Conservation (phyloP, 1,284 basidiomycete genomes). For the Mycosarcoma maydis region DNA sequence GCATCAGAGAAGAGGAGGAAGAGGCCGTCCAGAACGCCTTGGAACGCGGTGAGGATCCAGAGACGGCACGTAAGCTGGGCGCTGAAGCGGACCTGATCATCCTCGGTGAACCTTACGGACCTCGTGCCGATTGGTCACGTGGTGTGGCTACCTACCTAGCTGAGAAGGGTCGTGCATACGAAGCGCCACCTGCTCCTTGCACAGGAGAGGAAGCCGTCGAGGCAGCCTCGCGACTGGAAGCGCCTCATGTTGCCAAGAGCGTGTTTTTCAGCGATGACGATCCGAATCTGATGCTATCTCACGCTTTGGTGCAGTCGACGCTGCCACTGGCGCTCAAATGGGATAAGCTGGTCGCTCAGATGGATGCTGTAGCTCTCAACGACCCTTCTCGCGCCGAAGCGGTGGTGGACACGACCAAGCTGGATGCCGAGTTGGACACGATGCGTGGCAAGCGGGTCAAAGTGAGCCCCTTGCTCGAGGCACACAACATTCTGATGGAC, state of each 20-base stretch:
- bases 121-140: conserved; percentile 56
- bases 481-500: conserved; percentile 58
- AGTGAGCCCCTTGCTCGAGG: conserved; percentile 35
- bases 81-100: conserved; percentile 65
- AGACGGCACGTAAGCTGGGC: conserved; percentile 58
- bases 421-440: conserved; percentile 41
- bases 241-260: conserved; percentile 27
- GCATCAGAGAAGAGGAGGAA: conserved; percentile 51
- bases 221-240: conserved; percentile 5
- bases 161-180: conserved; percentile 57
- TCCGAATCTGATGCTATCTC: conserved; percentile 61
- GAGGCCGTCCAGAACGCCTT: conserved; percentile 58
- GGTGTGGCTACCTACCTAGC: conserved; percentile 63
- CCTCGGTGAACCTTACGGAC: conserved; percentile 62
- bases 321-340: conserved; percentile 56
- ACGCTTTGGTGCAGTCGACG: conserved; percentile 61
- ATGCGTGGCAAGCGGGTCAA: conserved; percentile 6
- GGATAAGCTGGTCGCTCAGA: conserved; percentile 53
- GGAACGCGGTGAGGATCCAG: conserved; percentile 62
- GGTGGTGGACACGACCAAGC: conserved; percentile 29
- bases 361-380: conserved; percentile 47
- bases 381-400: conserved; percentile 19
- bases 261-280: conserved; percentile 54
- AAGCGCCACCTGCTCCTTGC: conserved; percentile 47
- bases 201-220: conserved; percentile 9